Base-by-base conservation (phyloP, 345 rosid genomes). In the Eucalyptus tenuipes region DNA sequence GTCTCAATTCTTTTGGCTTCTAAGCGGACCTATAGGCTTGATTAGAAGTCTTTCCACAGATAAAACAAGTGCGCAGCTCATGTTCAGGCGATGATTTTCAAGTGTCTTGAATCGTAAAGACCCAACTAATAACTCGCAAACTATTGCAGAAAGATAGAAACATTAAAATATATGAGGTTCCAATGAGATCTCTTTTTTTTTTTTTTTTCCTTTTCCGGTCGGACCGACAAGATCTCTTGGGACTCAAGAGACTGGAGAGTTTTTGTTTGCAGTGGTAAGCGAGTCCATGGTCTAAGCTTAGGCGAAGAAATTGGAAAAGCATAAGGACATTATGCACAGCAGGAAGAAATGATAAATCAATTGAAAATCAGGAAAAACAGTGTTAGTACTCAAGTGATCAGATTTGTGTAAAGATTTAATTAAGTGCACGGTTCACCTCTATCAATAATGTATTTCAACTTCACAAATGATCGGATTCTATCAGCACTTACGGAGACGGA, bases 111-210 rank as follows among this genome's bases (percentile, higher is more conserved):
- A 64, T 64, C 75, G 3, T 64, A 5, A 15, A n/a, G 10, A 64
- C 75, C 11, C 9, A 64, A 64, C 3, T 15, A 18, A n/a, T n/a
- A 64, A 66, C 40, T 66, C 1, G 10, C 20, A n/a, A 64, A 64
- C 94, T 27, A 85, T 86, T 61, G 33, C 33, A n/a, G 75, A 64
- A 64, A 64, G 75, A 64, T 64, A 29, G 68, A 29, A 61, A 61
- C 68, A 6, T 64, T 9, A 64, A 64, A 49, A 48, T 48, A 49
- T 49, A 49, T 49, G 16, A 49, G 50, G 50, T 49, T 49, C 16
- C 50, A 0, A 49, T 49, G 50, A 5, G 16, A 49, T 49, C 7
- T 49, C 3, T 1, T 45, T 5, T n/a, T n/a, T n/a, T n/a, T n/a
- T n/a, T n/a, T n/a, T n/a, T n/a, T n/a, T n/a, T n/a, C n/a, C n/a